Evolutionary conservation across 495 filamentous ascomycete species (phyloP).

Genomic region (Penicillium tannophilum): DNA sequence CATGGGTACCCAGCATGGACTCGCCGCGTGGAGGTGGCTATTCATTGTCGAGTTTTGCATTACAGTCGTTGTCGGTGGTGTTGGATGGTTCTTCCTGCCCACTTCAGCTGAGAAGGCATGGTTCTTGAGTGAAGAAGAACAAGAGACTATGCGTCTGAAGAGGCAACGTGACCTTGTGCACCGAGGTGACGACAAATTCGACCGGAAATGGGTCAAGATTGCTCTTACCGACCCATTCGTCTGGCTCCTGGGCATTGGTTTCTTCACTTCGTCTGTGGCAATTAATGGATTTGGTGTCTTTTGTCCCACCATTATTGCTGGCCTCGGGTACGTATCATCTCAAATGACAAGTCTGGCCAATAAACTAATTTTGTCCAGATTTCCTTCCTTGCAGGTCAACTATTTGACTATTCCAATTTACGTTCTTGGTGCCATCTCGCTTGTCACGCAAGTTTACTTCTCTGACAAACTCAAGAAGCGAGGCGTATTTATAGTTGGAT

Average conservation of each 20-base stretch:
- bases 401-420: constrained; percentile 1
- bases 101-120: background rate
- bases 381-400: background rate
- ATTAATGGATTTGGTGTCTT: constrained; percentile 3
- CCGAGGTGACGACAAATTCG: background rate
- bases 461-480: background rate
- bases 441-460: constrained; percentile 2
- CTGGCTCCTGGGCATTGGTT: background rate
- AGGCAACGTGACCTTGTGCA: background rate
- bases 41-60: constrained; percentile 4
- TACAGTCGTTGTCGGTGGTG: background rate
- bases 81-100: background rate
- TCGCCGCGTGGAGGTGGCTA: constrained; percentile 3
- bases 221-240: background rate
- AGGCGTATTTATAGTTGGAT: constrained; percentile 2
- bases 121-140: background rate
- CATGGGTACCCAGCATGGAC: background rate
- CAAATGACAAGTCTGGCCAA: background rate
- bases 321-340: background rate
- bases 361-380: background rate
- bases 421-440: background rate
- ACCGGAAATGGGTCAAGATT: background rate
- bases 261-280: constrained; percentile 2
- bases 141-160: constrained; percentile 3
- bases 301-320: background rate